These are phyloP conservation scores for Phytopythium montanum DNA, from an alignment of 352 stramenopile genomes.

Conservation along the genomic window DNA sequence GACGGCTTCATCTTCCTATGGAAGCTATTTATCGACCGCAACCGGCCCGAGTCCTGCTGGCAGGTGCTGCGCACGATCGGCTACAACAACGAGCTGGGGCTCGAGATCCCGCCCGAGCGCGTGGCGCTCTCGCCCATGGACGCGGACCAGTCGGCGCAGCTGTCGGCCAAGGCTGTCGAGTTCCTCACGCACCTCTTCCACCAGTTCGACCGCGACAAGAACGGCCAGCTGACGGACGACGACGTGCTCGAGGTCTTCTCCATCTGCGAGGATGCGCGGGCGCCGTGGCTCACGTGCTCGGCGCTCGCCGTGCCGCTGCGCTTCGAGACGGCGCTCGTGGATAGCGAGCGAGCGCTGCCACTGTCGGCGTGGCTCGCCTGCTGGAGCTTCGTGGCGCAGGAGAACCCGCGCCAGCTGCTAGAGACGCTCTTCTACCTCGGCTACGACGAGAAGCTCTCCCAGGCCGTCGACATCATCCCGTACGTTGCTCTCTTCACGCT, in stretches of 20 bases:
- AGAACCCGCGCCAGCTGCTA: slow-evolving; percentile 70
- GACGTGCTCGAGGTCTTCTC: slow-evolving; percentile 81
- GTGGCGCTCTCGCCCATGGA: slow-evolving; percentile 52
- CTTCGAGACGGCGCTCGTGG: slow-evolving; percentile 48
- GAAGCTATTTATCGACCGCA: slow-evolving; percentile 87
- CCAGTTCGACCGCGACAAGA: slow-evolving; percentile 84
- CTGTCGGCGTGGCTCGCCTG: slow-evolving; percentile 61
- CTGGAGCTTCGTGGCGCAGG: slow-evolving; percentile 70
- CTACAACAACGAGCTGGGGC: slow-evolving; percentile 76
- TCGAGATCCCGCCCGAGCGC: slow-evolving; percentile 73
- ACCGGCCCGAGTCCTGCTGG: slow-evolving; percentile 87
- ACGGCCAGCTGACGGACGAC: slow-evolving; percentile 60
- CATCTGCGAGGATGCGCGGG: slow-evolving; percentile 68
- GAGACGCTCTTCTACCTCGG: slow-evolving; percentile 81
- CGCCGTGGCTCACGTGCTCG: slow-evolving; percentile 69
- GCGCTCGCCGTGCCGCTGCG: slow-evolving; percentile 49
- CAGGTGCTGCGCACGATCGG: slow-evolving; percentile 77
- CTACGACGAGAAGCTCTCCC: slow-evolving; percentile 71
- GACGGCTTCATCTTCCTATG: slow-evolving; percentile 83
- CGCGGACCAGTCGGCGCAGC: slow-evolving; percentile 72
- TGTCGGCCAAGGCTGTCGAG: slow-evolving; percentile 57
- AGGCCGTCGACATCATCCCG: slow-evolving; percentile 66
- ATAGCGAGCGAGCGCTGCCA: slow-evolving; percentile 49
- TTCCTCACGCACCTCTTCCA: slow-evolving; percentile 76
- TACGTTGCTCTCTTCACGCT: slow-evolving; percentile 16